These are phyloP conservation scores for Tephrocybe sp. DNA, from an alignment of 768 basidiomycete genomes.

Conservation along the genomic window DNA sequence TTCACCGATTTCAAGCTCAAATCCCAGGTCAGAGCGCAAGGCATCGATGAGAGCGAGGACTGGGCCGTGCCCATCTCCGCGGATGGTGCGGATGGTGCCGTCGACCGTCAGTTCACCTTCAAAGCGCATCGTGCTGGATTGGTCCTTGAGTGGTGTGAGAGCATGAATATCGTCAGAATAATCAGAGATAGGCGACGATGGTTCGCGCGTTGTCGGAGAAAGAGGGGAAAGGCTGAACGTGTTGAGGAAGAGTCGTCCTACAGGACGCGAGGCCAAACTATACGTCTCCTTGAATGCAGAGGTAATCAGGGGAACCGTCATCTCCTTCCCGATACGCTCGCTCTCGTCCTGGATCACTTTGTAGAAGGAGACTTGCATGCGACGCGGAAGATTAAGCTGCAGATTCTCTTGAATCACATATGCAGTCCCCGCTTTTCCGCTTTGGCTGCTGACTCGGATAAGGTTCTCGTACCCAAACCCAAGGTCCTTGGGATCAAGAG, in stretches of 20 bases:
- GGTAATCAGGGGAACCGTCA: slow-evolving; percentile 75
- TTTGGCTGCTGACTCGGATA: slow-evolving; percentile 86
- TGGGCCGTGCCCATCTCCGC: slow-evolving; percentile 78
- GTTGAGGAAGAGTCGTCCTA: slow-evolving; percentile 63
- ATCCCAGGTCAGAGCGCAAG: slow-evolving; percentile 59
- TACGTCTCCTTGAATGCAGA: slow-evolving; percentile 67
- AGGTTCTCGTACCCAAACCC: slow-evolving; percentile 85
- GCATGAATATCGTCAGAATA: slow-evolving; percentile 50
- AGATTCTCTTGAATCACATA: slow-evolving; percentile 79
- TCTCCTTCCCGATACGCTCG: slow-evolving; percentile 76
- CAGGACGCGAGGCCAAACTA: slow-evolving; percentile 56
- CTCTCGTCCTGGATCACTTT: slow-evolving; percentile 70
- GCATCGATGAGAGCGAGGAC: slow-evolving; percentile 75
- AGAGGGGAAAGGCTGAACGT: slow-evolving; percentile 56
- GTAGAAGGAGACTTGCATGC: slow-evolving; percentile 84
- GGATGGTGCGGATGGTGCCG: slow-evolving; percentile 58
- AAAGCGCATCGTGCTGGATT: slow-evolving; percentile 38
- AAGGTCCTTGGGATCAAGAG: slow-evolving; percentile 81
- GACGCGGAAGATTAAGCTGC: slow-evolving; percentile 72
- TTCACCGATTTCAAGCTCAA: slow-evolving; percentile 67
- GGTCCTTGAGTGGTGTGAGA: slow-evolving; percentile 10
- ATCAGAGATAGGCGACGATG: slow-evolving; percentile 33
- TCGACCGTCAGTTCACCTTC: slow-evolving; percentile 69
- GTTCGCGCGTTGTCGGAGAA: slow-evolving; percentile 34
- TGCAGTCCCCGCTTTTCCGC: slow-evolving; percentile 82